Evolutionary conservation across 106 monocot genomes (phyloP).

Genomic region (Allium cepa): DNA sequence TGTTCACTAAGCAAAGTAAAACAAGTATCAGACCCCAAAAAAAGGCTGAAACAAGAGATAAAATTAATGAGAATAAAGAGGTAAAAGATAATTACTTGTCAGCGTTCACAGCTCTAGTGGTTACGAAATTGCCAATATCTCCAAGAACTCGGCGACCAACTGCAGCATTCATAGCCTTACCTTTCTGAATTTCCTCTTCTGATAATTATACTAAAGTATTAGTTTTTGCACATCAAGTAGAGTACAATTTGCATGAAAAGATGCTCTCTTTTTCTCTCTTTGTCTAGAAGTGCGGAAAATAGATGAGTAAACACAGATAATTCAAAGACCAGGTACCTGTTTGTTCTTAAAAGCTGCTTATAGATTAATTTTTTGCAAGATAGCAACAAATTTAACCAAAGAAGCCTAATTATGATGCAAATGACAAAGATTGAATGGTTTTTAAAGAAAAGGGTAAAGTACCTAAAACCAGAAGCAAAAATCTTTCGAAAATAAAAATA

Average conservation of each 20-base stretch:
- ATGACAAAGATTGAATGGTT: neutral
- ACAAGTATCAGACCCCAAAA: constrained; percentile 4
- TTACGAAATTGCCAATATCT: constrained; percentile 54
- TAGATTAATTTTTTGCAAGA: neutral
- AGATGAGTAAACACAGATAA: neutral
- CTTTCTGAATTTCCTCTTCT: constrained; percentile 9
- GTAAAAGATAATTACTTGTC: neutral
- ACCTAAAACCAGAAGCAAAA: too few species aligned
- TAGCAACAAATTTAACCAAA: neutral
- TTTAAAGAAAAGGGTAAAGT: neutral
- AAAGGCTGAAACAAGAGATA: neutral
- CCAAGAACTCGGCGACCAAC: constrained; percentile 31
- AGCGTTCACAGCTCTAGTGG: constrained; percentile 3
- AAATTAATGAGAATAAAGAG: neutral
- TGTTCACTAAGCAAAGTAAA: neutral
- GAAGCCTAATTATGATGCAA: neutral
- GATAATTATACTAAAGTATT: neutral
- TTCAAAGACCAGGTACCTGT: neutral
- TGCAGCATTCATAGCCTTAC: constrained; percentile 16
- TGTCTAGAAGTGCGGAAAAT: neutral
- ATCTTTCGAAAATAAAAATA: neutral
- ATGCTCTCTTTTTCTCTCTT: too few species aligned
- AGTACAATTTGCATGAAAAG: too few species aligned
- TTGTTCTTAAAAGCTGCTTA: too few species aligned
- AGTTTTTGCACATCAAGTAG: too few species aligned